Evolutionary conservation across 257 asterid genomes (phyloP).

Genomic region (Prunella vulgaris): DNA sequence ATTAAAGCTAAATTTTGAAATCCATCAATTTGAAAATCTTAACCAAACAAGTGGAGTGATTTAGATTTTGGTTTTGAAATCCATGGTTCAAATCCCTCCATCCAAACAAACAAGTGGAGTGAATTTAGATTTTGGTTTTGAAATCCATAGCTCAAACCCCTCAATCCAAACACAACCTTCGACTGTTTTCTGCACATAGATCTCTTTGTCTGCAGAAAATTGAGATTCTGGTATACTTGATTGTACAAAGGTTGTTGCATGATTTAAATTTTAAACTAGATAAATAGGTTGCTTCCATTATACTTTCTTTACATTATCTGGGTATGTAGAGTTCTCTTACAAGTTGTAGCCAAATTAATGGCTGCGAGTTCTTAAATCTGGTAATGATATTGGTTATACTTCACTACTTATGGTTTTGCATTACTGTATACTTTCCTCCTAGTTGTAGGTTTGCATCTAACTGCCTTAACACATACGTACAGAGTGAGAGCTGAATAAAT

Average conservation of each 20-base stretch:
- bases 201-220: slow-evolving; percentile 1
- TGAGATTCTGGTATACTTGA: neutral
- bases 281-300: neutral
- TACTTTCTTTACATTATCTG: neutral
- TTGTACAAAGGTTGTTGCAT: neutral
- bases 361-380: neutral
- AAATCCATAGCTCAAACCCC: too few species aligned
- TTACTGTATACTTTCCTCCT: neutral
- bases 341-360: neutral
- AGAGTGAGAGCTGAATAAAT: neutral
- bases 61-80: too few species aligned
- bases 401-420: neutral
- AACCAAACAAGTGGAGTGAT: too few species aligned
- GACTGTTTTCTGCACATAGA: neutral
- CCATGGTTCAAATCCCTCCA: too few species aligned
- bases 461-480: neutral
- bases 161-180: too few species aligned
- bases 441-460: neutral
- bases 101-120: too few species aligned
- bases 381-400: neutral
- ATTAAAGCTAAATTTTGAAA: too few species aligned
- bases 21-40: too few species aligned
- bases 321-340: neutral
- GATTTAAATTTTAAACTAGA: slow-evolving; percentile 3
- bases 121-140: too few species aligned